Evolutionary conservation across 192 early-diverging fungal species (phyloP), one percentile per base, ranked within the genome.

Genomic region (Podila minutissima): DNA sequence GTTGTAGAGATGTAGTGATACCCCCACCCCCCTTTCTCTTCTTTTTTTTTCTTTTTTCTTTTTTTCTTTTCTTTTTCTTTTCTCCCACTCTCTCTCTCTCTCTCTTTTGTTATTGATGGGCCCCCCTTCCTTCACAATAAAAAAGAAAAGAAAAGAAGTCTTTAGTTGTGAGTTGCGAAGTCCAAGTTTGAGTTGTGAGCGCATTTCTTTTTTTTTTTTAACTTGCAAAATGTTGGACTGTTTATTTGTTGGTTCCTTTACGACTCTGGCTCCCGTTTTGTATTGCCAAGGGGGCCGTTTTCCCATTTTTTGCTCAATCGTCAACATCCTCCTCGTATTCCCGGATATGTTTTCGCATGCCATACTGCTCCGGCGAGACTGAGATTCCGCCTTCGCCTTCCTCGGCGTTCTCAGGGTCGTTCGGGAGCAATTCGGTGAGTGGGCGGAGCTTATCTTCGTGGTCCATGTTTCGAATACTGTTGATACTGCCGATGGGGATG

Each of bases 381-480:
- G 58, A 28, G 12, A 37, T 66, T n/a, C 15, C 33, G 12, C 55
- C 32, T 26, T 69, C 68, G 12, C 46, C 32, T 26, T 69, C 68
- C 26, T 69, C 74, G 20, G 24, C 32, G 28, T 64, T 37, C 3
- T 51, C 24, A 15, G 59, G 64, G 33, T 71, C 63, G 0, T 53
- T 58, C 17, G 20, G 53, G n/a, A 62, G 60, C 31, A 71, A 5
- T 13, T 67, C 69, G 11, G 53, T 76, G 19, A 78, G 26, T 3
- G 75, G 69, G 15, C 75, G 38, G 31, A 78, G 67, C 20, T 62
- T 53, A 3, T 71, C 64, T 15, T 62, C 75, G 26, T 29, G 26
- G 37, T 78, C 69, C 60, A 78, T 20, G 37, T 78, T 78, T n/a
- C 68, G 68, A 17, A 78, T 78, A 7, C 57, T 66, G 29, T 71